Conservation (phyloP, 768 basidiomycete genomes). For the Xanthoconium stramineum region DNA sequence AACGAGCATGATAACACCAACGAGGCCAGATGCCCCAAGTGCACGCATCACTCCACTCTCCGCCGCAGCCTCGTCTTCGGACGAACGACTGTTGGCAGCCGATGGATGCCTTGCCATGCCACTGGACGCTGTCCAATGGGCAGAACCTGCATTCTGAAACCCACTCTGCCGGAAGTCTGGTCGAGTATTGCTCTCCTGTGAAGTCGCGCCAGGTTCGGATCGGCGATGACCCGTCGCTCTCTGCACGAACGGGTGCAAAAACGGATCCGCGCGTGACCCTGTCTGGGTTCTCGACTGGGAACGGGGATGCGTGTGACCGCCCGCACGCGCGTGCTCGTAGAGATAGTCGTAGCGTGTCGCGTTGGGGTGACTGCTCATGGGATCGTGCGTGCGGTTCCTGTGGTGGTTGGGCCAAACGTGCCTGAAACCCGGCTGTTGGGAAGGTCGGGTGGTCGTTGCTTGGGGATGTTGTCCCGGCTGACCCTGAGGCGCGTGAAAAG, state of each 20-base stretch:
- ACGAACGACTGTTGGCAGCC: conserved; percentile 6
- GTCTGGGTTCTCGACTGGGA: conserved; percentile 4
- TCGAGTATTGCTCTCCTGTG: not conserved
- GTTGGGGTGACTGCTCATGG: conserved; percentile 6
- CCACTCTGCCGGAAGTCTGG: not conserved
- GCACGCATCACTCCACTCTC: conserved; percentile 26
- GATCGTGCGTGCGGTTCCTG: conserved; percentile 18
- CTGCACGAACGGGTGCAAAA: conserved; percentile 26
- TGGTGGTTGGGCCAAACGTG: conserved; percentile 28
- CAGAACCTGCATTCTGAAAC: conserved; percentile 1
- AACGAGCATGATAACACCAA: conserved; percentile 27
- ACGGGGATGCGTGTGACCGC: not conserved
- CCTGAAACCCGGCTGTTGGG: conserved; percentile 24
- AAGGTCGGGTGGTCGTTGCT: conserved; percentile 27
- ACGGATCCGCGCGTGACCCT: conserved; percentile 18
- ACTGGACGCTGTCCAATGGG: conserved; percentile 6
- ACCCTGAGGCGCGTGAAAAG: conserved; percentile 4
- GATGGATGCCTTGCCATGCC: conserved; percentile 1
- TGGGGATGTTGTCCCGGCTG: conserved; percentile 25
- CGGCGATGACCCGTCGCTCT: conserved; percentile 23
- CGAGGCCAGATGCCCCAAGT: conserved; percentile 27
- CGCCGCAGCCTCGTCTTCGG: conserved; percentile 22
- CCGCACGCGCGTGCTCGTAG: conserved; percentile 7
- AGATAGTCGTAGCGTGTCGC: conserved; percentile 9
- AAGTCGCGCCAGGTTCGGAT: not conserved